phyloP scores from a whole-genome alignment of 805 yeast species.

The Middelhovenomyces tepae region DNA sequence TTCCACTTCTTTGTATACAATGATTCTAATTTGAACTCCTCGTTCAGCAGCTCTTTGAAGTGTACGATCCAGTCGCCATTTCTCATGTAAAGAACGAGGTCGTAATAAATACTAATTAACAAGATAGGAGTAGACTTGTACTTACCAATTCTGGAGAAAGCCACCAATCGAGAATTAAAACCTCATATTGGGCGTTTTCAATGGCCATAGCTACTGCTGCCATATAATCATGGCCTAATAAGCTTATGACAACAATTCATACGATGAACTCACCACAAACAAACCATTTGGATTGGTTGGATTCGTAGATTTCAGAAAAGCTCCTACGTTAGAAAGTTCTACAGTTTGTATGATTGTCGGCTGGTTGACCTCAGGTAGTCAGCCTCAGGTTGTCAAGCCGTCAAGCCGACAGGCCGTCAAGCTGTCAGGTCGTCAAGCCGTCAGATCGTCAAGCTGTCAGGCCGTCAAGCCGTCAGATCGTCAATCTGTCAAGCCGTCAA shows the following conservation, averaged over 20 bases:
- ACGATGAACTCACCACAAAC: constrained; percentile 1
- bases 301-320: too few relatives aligned
- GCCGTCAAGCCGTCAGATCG: too few relatives aligned
- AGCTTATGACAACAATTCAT: background rate
- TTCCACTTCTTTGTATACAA: constrained; percentile 9
- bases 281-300: constrained; percentile 3
- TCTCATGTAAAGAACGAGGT: constrained; percentile 7
- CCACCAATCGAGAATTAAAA: constrained; percentile 11
- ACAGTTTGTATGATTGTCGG: too few relatives aligned
- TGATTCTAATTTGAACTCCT: constrained; percentile 7
- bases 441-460: too few relatives aligned
- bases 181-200: constrained; percentile 7
- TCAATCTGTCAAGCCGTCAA: too few relatives aligned
- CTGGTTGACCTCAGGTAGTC: too few relatives aligned
- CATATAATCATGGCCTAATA: constrained; percentile 14
- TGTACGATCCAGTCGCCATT: constrained; percentile 7
- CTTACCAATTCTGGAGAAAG: constrained; percentile 9
- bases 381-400: too few relatives aligned
- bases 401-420: too few relatives aligned
- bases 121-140: too few relatives aligned
- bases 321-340: too few relatives aligned
- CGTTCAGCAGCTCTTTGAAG: constrained; percentile 9
- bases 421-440: too few relatives aligned
- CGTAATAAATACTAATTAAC: constrained; percentile 10
- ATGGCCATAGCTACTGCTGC: constrained; percentile 13